Evolutionary conservation across 495 filamentous ascomycete species (phyloP), one percentile per base, ranked within the genome.

Genomic region (Aspergillus saccharolyticus): DNA sequence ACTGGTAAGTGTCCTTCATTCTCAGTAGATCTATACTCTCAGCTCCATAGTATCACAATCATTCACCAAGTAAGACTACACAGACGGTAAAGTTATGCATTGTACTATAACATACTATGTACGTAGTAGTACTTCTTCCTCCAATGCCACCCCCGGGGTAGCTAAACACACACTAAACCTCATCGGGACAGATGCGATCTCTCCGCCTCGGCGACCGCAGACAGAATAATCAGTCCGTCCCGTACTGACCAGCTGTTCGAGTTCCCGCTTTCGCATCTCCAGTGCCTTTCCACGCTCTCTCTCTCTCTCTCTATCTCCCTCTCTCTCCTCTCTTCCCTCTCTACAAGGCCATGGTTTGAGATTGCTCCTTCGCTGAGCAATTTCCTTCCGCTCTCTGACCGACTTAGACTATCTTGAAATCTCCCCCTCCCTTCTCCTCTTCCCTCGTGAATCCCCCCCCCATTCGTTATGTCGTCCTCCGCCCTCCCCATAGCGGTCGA

Each of bases 401-500:
- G n/a, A n/a, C 46, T 24, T 44, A 28, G n/a, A 42, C 33, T 39
- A 6, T 12, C 33, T 39, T 2, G 12, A 39, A 5, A 39, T 12
- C 33, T 12, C 14, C 33, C 10, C 14, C 33, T 39, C 51, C 56
- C 42, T 28, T 22, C 47, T 28, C 25, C 25, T 28, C 25, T 9
- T 28, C 25, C 25, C 25, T 28, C n/a, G n/a, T n/a, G n/a, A n/a
- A 18, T 46, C 21, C 42, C 33, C 48, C 17, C 5, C 22, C 14
- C 42, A 3, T 42, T 43, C 54, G 49, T 48, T 52, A 61, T 61
- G 58, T 56, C 63, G n/a, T 59, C 60, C 48, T 52, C 60, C 4
- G 53, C 74, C 42, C 69, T 82, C 25, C 72, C 90, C 12, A 91
- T 97, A 46, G 92, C 94, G 42, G 88, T 97, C 48, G 90, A 97